phyloP scores from a whole-genome alignment of 2,329 filamentous ascomycete genomes.

The Exophiala phaeomuriformis region DNA sequence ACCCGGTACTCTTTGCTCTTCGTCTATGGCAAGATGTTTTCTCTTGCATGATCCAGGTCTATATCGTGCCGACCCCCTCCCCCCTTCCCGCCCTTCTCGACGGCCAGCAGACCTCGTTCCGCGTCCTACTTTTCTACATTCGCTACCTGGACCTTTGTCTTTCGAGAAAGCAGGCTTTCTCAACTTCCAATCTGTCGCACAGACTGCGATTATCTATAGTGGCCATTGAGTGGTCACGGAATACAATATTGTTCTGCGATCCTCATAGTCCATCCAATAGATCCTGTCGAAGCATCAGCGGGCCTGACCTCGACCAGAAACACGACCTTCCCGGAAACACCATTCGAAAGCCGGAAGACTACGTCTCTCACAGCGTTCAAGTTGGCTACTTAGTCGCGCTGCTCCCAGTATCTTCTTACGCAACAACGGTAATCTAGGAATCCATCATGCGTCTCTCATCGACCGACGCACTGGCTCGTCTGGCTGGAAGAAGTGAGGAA shows the following conservation, averaged over 20 bases:
- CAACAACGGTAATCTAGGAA: not conserved
- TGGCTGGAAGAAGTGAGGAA: slow-evolving; percentile 10
- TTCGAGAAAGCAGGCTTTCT: slow-evolving; percentile 21
- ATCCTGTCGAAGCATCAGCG: slow-evolving; percentile 1
- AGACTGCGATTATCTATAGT: slow-evolving; percentile 3
- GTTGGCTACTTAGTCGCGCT: not conserved
- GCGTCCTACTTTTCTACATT: slow-evolving; percentile 17
- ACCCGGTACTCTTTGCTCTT: slow-evolving; percentile 3
- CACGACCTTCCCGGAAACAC: not conserved
- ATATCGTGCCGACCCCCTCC: slow-evolving; percentile 13
- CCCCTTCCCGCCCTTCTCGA: slow-evolving; percentile 7
- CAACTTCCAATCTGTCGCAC: not conserved
- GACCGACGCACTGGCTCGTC: slow-evolving; percentile 10
- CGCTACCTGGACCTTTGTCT: slow-evolving; percentile 14
- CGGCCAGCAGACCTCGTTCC: slow-evolving; percentile 12
- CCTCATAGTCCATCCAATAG: slow-evolving; percentile 14
- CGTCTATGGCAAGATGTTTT: not conserved
- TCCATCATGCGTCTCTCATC: slow-evolving; percentile 8
- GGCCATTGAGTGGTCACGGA: slow-evolving; percentile 12
- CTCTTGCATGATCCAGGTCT: slow-evolving; percentile 9
- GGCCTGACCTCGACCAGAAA: slow-evolving; percentile 6
- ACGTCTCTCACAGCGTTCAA: not conserved
- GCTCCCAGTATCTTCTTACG: not conserved
- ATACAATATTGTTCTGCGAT: slow-evolving; percentile 7
- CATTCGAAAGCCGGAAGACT: not conserved